Evolutionary conservation across 106 monocot genomes (phyloP).

Genomic region (Dendrobium catenatum): DNA sequence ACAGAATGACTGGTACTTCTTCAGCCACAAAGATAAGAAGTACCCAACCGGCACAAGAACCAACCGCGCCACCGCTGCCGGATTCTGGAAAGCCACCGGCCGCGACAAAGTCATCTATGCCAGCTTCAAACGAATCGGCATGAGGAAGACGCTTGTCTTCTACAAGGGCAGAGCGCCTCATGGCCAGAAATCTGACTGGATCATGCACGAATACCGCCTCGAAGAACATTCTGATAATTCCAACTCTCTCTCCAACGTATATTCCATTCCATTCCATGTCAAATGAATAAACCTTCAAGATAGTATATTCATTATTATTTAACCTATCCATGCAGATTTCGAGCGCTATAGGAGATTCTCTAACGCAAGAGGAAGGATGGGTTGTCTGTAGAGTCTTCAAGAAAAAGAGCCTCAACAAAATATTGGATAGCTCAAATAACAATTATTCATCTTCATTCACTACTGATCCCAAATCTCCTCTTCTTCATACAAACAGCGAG

Average conservation of each 20-base stretch:
- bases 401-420: conserved; percentile 78
- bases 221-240: conserved; percentile 46
- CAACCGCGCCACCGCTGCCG: conserved; percentile 85
- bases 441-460: conserved; percentile 19
- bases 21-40: conserved; percentile 99
- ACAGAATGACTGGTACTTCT: conserved; percentile 99
- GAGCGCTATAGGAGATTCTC: neutral
- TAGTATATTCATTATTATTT: neutral
- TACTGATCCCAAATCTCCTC: conserved; percentile 21
- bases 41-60: conserved; percentile 92
- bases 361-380: conserved; percentile 83
- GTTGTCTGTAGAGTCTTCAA: conserved; percentile 96
- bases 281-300: neutral
- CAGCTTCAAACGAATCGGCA: conserved; percentile 68
- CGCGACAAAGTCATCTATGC: conserved; percentile 85
- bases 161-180: conserved; percentile 91
- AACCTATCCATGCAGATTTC: neutral
- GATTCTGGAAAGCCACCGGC: conserved; percentile 98
- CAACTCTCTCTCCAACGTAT: conserved; percentile 28
- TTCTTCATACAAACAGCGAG: conserved; percentile 28
- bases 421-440: conserved; percentile 21
- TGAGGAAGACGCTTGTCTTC: conserved; percentile 96
- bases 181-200: conserved; percentile 97
- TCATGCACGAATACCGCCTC: conserved; percentile 98
- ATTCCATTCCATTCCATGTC: too few species aligned